Base-by-base conservation (phyloP, 768 basidiomycete species). In the Tulasnella sp. region DNA sequence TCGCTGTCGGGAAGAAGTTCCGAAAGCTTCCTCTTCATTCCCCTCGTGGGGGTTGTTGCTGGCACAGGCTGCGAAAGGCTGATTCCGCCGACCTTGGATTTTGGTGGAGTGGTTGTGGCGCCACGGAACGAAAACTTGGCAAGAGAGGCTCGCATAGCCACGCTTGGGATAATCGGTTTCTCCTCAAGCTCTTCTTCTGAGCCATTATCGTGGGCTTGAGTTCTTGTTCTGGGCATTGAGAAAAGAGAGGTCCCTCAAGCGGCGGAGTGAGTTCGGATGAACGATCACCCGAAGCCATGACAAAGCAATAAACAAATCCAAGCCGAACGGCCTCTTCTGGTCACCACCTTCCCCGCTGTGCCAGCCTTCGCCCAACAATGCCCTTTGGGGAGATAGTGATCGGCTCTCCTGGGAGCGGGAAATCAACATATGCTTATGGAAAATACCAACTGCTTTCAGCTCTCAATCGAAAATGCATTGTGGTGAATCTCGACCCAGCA, bases 401-500 rank as follows among this genome's bases (percentile, higher is more conserved):
- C 81, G 93, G 93, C 5, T 91, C 94, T 13, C 94, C 93, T 42
- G 93, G 94, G 1, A 92, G 91, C 75, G 93, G 93, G 4, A 95
- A 95, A 86, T 94, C 93, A 1, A 95, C 94, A 0, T 95, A 95
- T 81, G 93, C 93, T 84, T 89, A 91, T 79, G 93, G 94, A 57
- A 95, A 95, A 86, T 86, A 94, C 81, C 94, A 95, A 84, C 91
- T 99, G 23, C 92, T 97, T 82, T 91, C 90, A 16, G 97, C 95
- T 1, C 89, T 99, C 55, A 85, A 89, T 37, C 90, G 97, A 0
- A 95, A 95, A 2, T 91, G 98, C 67, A 89, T 93, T 46, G 87
- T 99, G 80, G 91, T 99, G 79, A 99, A 99, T 85, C 89, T 99
- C 77, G 98, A 99, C 83, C 97, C 98, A 0, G 98, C 98, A 29